A percentile compares a stretch with the other conserved stretches of the same genome.
Evolutionary conservation across 2,329 filamentous ascomycete genomes (phyloP).

Genomic region (Ophiostoma ulmi): DNA sequence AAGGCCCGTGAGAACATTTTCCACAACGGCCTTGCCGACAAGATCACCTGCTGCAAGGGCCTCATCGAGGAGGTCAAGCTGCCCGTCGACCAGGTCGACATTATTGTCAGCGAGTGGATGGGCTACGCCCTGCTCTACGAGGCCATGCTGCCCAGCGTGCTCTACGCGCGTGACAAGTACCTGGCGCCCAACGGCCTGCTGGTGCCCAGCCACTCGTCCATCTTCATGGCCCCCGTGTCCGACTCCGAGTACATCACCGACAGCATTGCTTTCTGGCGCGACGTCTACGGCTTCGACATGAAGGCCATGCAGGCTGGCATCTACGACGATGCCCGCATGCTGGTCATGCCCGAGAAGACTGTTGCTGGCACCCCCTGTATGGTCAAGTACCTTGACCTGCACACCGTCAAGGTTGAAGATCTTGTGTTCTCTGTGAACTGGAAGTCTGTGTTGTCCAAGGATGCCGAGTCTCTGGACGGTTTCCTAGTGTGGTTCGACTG

Average conservation of each 20-base stretch:
- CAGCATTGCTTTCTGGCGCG: conserved; percentile 78
- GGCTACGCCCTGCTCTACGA: conserved; percentile 91
- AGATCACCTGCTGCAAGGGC: conserved; percentile 74
- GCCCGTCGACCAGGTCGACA: conserved; percentile 76
- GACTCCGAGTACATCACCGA: conserved; percentile 74
- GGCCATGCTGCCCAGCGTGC: conserved; percentile 89
- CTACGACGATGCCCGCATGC: conserved; percentile 74
- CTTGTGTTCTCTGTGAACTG: conserved; percentile 70
- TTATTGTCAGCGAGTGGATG: conserved; percentile 98
- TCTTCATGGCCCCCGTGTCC: conserved; percentile 75
- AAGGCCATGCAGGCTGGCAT: conserved; percentile 79
- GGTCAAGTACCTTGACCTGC: conserved; percentile 72
- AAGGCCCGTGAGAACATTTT: conserved; percentile 81
- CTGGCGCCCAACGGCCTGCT: conserved; percentile 74
- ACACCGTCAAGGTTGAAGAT: conserved; percentile 65
- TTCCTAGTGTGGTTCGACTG: conserved; percentile 93
- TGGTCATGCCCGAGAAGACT: conserved; percentile 59
- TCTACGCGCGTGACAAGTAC: conserved; percentile 83
- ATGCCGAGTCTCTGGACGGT: conserved; percentile 70
- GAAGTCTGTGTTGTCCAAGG: conserved; percentile 53
- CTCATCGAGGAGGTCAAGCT: conserved; percentile 82
- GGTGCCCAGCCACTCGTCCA: conserved; percentile 77
- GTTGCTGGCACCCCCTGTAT: conserved; percentile 56
- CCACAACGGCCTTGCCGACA: conserved; percentile 67
- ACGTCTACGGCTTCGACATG: conserved; percentile 96